Evolutionary conservation across 352 stramenopile species (phyloP), one percentile per base, ranked within the genome.

Genomic region (Globisporangium nodosum): DNA sequence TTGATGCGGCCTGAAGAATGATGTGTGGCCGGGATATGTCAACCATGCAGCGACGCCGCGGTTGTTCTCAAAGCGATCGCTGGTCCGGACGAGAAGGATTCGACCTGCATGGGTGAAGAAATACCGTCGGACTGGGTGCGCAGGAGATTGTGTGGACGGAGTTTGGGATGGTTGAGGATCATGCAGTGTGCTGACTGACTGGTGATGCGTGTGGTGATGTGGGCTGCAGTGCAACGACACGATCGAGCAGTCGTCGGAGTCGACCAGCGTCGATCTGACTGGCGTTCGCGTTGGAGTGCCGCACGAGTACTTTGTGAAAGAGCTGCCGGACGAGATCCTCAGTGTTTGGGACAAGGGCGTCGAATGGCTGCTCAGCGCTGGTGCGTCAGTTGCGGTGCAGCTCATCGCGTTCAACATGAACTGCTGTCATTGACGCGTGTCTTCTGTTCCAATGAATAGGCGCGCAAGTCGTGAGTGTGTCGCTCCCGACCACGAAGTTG

Each of bases 231-330:
- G 68, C 53, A 66, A 70, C 21, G 58, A 70, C 21, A 76, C 70
- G 6, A 61, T 83, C 16, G 45, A 68, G 13, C 60, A 51, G 0
- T 64, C 71, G 1, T n/a, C 66, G 47, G 56, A 61, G 7, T 69
- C 62, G 16, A 68, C 66, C 15, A 20, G 56, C 35, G 63, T 65
- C 15, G 70, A 84, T 37, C 65, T 97, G n/a, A 67, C 73, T 42
- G 85, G 85, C 39, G 62, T 98, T 37, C 81, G 80, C 35, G 79
- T 99, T 9, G 96, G 96, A 21, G 85, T 99, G 51, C 96, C 96
- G 3, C 64, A 79, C n/a, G 92, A 98, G 60, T 99, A 98, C 68
- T 97, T 88, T 45, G 89, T 99, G 2, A 60, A 89, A 52, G 96
- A 98, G 68, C 71, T 94, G 18, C 88, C 92, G 16, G 58, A 88